These are phyloP conservation scores for Xylaria palmicola DNA, from an alignment of 495 filamentous ascomycete species.

Conservation along the genomic window DNA sequence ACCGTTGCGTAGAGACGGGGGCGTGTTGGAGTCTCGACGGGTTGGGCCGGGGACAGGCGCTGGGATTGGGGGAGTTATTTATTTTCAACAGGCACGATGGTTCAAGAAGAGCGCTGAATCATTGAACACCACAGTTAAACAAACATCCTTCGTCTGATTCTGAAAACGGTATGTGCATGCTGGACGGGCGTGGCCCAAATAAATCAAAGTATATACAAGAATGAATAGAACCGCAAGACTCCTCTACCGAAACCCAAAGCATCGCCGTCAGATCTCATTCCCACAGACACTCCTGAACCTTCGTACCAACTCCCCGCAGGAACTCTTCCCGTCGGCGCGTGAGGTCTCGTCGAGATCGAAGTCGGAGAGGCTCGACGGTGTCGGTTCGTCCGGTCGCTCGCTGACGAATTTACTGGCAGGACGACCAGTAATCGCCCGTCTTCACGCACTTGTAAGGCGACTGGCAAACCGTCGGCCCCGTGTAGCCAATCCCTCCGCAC, in stretches of 20 bases:
- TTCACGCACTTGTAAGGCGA: conserved; percentile 34
- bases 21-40: no score
- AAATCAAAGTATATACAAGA: conserved; percentile 12
- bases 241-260: neutral
- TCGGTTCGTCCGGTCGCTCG: neutral
- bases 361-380: neutral
- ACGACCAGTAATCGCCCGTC: conserved; percentile 31
- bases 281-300: no score
- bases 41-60: no score
- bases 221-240: neutral
- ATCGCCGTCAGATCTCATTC: neutral
- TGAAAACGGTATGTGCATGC: conserved; percentile 9
- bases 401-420: conserved; percentile 27
- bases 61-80: no score
- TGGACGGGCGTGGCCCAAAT: neutral
- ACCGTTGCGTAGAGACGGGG: neutral
- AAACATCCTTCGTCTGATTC: neutral
- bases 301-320: neutral
- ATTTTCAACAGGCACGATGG: no score
- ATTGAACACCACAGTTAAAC: neutral
- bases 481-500: conserved; percentile 40
- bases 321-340: neutral
- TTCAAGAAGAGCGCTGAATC: neutral
- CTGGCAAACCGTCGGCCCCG: conserved; percentile 37
- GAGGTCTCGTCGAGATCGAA: neutral